These are phyloP conservation scores for Aspergillus piperis DNA, from an alignment of 2,329 filamentous ascomycete genomes.

Conservation along the genomic window DNA sequence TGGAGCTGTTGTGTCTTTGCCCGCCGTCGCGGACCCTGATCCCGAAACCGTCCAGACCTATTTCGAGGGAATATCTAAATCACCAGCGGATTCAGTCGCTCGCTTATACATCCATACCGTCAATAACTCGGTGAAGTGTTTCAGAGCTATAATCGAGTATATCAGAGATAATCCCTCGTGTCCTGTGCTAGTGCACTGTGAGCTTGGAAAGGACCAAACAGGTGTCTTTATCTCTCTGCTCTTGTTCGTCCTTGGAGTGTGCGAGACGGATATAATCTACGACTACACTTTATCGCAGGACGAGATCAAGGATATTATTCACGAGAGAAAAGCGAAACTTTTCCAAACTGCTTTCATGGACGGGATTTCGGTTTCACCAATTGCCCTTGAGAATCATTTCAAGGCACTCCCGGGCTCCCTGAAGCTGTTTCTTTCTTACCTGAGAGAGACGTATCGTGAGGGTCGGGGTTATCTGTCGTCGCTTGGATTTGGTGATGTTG, in stretches of 20 bases:
- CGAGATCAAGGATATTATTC: not conserved
- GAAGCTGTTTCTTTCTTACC: not conserved
- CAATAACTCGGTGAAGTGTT: not conserved
- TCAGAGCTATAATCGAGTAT: not conserved
- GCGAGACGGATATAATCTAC: constrained; percentile 59
- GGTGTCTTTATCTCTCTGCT: constrained; percentile 69
- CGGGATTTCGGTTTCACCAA: not conserved
- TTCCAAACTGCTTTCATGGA: not conserved
- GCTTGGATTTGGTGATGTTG: not conserved
- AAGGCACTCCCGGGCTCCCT: not conserved
- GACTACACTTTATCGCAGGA: constrained; percentile 56
- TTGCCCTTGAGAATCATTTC: not conserved
- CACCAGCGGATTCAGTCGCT: not conserved
- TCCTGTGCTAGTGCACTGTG: constrained; percentile 70
- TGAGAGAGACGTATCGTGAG: not conserved
- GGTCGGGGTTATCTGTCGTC: not conserved
- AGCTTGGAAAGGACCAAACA: constrained; percentile 75
- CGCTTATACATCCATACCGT: not conserved
- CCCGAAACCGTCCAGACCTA: not conserved
- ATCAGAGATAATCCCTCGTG: constrained; percentile 28
- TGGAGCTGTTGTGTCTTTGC: not conserved
- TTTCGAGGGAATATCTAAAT: not conserved
- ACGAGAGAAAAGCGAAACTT: not conserved
- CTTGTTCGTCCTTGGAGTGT: constrained; percentile 63
- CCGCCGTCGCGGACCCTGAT: not conserved